phyloP scores from a whole-genome alignment of 345 rosid species.

The Camelina neglecta region DNA sequence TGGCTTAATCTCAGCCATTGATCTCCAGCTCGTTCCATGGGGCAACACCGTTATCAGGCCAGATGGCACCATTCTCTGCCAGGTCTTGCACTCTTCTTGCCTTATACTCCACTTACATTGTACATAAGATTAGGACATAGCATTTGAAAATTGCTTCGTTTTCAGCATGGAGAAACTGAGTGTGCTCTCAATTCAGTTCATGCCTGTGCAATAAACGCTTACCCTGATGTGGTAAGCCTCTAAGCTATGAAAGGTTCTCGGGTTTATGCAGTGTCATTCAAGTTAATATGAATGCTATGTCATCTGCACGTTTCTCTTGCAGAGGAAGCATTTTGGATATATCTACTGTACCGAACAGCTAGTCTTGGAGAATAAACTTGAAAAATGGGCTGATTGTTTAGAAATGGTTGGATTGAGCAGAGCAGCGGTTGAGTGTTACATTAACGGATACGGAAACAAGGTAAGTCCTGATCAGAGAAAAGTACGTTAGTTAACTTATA shows the following conservation, averaged over 20 bases:
- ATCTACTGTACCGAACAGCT: constrained; percentile 59
- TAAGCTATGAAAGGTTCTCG: background rate
- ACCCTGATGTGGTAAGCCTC: constrained; percentile 59
- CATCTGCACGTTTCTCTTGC: constrained; percentile 17
- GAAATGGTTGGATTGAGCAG: constrained; percentile 49
- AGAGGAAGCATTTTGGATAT: constrained; percentile 61
- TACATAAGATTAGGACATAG: background rate
- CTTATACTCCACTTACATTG: background rate
- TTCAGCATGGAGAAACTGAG: constrained; percentile 69
- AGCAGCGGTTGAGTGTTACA: constrained; percentile 58
- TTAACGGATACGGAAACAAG: constrained; percentile 55
- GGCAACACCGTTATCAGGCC: constrained; percentile 61
- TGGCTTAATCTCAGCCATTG: constrained; percentile 64
- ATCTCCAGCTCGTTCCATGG: constrained; percentile 82
- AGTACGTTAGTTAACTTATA: background rate
- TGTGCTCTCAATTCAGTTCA: constrained; percentile 59
- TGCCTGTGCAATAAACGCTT: constrained; percentile 59
- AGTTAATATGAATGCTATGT: background rate
- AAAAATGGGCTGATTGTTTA: constrained; percentile 60
- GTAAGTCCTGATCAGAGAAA: constrained; percentile 40
- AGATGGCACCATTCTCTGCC: constrained; percentile 61
- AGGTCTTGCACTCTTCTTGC: constrained; percentile 54
- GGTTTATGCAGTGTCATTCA: background rate
- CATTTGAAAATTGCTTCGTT: background rate
- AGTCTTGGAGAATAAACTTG: constrained; percentile 49